Percentiles rank a stretch among this genome's conserved stretches.
These are phyloP conservation scores for Ophiostoma pallidulum DNA, from an alignment of 2,329 filamentous ascomycete genomes.

Conservation along the genomic window DNA sequence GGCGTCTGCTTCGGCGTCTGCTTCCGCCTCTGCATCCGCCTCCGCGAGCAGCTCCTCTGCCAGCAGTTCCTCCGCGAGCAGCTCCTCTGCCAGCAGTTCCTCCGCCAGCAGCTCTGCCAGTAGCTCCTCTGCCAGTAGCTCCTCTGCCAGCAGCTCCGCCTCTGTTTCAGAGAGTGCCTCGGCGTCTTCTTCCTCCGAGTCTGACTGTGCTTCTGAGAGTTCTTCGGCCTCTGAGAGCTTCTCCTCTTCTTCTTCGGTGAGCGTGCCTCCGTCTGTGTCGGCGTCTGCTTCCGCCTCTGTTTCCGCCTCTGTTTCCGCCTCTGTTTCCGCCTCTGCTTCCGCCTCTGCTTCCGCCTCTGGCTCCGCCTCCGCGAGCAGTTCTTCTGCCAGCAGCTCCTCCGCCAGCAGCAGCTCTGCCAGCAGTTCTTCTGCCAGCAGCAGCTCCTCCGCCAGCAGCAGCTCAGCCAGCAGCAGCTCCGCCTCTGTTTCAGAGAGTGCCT, in stretches of 20 bases:
- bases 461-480: background rate
- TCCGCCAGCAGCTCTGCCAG: background rate
- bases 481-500: background rate
- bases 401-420: background rate
- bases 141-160: background rate
- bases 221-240: background rate
- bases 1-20: constrained; percentile 8
- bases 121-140: background rate
- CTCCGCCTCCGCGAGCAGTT: background rate
- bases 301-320: background rate
- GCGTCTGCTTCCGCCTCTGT: background rate
- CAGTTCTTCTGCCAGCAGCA: background rate
- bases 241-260: background rate
- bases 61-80: background rate
- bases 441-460: background rate
- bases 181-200: background rate
- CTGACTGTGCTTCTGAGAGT: background rate
- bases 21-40: constrained; percentile 13
- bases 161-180: background rate
- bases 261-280: background rate
- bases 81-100: background rate
- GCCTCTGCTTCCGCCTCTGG: background rate
- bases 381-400: background rate
- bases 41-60: constrained; percentile 8
- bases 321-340: background rate